Evolutionary conservation across 1,284 basidiomycete genomes (phyloP), one percentile per base, ranked within the genome.

Genomic region (Microbotryum intermedium): DNA sequence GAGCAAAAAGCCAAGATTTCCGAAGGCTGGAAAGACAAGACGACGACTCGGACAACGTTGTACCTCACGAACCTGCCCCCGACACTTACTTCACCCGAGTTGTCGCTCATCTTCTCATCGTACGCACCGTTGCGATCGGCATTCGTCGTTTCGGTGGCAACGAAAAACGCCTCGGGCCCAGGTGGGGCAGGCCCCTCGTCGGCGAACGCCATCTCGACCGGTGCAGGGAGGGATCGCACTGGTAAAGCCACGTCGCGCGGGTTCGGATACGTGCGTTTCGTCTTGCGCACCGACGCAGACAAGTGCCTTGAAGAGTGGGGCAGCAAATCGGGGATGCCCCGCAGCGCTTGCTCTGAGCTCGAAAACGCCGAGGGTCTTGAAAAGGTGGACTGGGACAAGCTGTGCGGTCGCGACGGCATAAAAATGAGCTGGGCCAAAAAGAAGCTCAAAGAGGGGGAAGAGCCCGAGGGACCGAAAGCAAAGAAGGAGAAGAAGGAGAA

Each of bases 231-330:
- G 44, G 66, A 68, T 47, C 61, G 66, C 26, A 68, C 66, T 2
- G 66, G 66, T 18, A 84, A 86, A 0, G 86, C 88, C 44, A 81
- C 85, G 30, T 93, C 90, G 5, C 97, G 97, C 74, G 95, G 94
- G 68, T 91, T 97, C n/a, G 94, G 94, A 63, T 98, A 97, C 74
- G 90, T 97, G 62, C 87, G 90, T 0, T 98, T 93, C 76, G 85
- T 92, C 2, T 80, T 91, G 64, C 82, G 81, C 58, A 88, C 95
- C 70, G 95, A 98, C 77, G 95, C 93, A 4, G 81, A 87, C 72
- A 76, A 79, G 52, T 86, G 88, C 3, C 81, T 87, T 76, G 62
- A 67, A 76, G 64, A 81, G 82, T 56, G 74, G 73, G 53, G 67
- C 34, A 20, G 79, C 85, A 50, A 75, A 77, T 13, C 77, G 75